These are phyloP conservation scores for Fomes fomentarius DNA, from an alignment of 1,284 basidiomycete genomes.

Conservation along the genomic window DNA sequence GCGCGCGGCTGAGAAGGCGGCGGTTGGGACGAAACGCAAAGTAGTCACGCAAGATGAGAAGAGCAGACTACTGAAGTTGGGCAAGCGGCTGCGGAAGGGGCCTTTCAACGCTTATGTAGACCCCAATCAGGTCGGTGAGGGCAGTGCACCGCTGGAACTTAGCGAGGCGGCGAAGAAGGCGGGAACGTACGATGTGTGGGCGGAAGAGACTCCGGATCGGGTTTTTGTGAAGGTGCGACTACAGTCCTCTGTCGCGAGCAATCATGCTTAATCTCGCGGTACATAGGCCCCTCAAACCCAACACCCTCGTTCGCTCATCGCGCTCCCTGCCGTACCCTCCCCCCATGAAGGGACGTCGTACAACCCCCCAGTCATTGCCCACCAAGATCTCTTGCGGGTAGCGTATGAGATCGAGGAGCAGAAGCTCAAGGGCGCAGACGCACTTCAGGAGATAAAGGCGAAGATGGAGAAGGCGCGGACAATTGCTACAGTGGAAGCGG, in stretches of 20 bases:
- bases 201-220: slow-evolving; percentile 36
- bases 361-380: slow-evolving; percentile 82
- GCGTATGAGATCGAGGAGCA: slow-evolving; percentile 75
- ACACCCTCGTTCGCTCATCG: slow-evolving; percentile 56
- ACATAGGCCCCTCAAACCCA: slow-evolving; percentile 49
- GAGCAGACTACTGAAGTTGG: slow-evolving; percentile 73
- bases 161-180: slow-evolving; percentile 72
- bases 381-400: slow-evolving; percentile 73
- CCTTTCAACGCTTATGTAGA: slow-evolving; percentile 74
- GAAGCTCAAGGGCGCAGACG: slow-evolving; percentile 57
- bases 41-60: slow-evolving; percentile 66
- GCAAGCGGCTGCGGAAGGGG: slow-evolving; percentile 67
- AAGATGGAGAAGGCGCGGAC: slow-evolving; percentile 57
- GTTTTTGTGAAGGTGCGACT: slow-evolving; percentile 52
- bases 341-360: slow-evolving; percentile 94
- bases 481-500: slow-evolving; percentile 27
- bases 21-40: slow-evolving; percentile 40
- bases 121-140: slow-evolving; percentile 61
- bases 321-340: slow-evolving; percentile 65
- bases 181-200: slow-evolving; percentile 79
- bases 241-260: not conserved
- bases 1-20: slow-evolving; percentile 27
- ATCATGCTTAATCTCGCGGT: not conserved
- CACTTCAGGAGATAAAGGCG: slow-evolving; percentile 55
- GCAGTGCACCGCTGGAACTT: slow-evolving; percentile 62